These are phyloP conservation scores for Talaromyces funiculosus DNA, from an alignment of 2,329 filamentous ascomycete genomes.

Conservation along the genomic window DNA sequence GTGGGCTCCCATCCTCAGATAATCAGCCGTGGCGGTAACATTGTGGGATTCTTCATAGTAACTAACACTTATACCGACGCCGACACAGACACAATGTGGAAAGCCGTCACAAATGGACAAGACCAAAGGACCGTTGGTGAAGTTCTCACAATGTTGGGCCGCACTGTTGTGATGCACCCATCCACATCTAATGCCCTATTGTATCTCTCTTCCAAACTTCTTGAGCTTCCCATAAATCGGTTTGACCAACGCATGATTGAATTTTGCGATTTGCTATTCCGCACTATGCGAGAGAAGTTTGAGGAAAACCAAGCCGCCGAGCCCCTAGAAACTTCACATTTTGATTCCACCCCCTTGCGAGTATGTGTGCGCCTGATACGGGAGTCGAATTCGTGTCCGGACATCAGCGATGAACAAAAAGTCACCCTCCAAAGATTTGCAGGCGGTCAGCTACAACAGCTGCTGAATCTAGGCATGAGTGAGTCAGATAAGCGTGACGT, in stretches of 20 bases:
- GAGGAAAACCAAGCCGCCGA: slow-evolving; percentile 24
- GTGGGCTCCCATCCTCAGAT: slow-evolving; percentile 89
- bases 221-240: slow-evolving; percentile 56
- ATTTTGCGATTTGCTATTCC: slow-evolving; percentile 56
- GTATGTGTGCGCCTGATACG: slow-evolving; percentile 64
- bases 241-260: slow-evolving; percentile 59
- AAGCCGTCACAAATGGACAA: slow-evolving; percentile 71
- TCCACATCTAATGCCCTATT: slow-evolving; percentile 44
- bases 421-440: slow-evolving; percentile 61
- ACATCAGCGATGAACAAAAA: slow-evolving; percentile 52
- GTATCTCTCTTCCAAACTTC: slow-evolving; percentile 66
- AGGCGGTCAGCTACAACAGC: slow-evolving; percentile 53
- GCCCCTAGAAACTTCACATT: slow-evolving; percentile 20
- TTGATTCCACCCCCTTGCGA: slow-evolving; percentile 45
- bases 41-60: slow-evolving; percentile 80
- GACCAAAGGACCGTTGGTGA: slow-evolving; percentile 81
- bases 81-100: slow-evolving; percentile 79
- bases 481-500: slow-evolving; percentile 56
- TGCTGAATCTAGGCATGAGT: slow-evolving; percentile 55
- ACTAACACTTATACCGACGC: slow-evolving; percentile 65
- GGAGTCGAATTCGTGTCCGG: slow-evolving; percentile 58
- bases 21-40: slow-evolving; percentile 72
- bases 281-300: slow-evolving; percentile 44
- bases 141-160: slow-evolving; percentile 61
- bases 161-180: slow-evolving; percentile 44